phyloP scores from a whole-genome alignment of 208 protist genomes.

The Balamuthia mandrillaris region DNA sequence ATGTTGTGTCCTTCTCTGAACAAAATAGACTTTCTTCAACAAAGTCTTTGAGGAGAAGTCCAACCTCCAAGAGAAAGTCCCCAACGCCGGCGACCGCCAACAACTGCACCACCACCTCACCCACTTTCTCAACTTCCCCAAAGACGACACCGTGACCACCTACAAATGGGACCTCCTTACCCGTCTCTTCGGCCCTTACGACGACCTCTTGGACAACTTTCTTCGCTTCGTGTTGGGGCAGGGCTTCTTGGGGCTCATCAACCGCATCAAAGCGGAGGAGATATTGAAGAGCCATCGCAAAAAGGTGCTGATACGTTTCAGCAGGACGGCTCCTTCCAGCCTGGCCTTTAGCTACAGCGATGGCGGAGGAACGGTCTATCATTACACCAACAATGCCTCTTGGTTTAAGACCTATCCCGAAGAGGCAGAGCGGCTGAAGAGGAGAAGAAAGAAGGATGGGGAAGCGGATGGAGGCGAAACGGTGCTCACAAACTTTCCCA shows the following conservation, averaged over 20 bases:
- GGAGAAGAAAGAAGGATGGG: not conserved
- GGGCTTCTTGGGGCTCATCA: not conserved
- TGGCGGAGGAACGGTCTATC: no score
- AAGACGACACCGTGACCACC: not conserved
- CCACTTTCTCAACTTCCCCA: not conserved
- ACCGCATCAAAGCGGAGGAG: not conserved
- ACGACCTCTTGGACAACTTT: not conserved
- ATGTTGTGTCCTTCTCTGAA: not conserved
- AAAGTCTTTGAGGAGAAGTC: not conserved
- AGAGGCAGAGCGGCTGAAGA: not conserved
- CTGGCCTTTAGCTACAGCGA: not conserved
- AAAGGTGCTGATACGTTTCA: slow-evolving; percentile 12
- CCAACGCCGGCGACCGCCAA: not conserved
- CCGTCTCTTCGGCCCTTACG: not conserved
- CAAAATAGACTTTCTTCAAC: not conserved
- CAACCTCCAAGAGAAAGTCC: not conserved
- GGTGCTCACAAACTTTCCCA: not conserved
- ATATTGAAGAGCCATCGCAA: slow-evolving; percentile 16
- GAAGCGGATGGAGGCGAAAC: slow-evolving; percentile 1
- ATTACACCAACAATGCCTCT: not conserved
- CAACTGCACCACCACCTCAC: not conserved
- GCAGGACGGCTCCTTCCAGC: not conserved
- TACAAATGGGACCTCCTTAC: not conserved
- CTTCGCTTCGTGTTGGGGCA: not conserved
- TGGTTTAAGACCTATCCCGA: no score